phyloP scores from a whole-genome alignment of 2,329 filamentous ascomycete species.

The Colletotrichum sidae region DNA sequence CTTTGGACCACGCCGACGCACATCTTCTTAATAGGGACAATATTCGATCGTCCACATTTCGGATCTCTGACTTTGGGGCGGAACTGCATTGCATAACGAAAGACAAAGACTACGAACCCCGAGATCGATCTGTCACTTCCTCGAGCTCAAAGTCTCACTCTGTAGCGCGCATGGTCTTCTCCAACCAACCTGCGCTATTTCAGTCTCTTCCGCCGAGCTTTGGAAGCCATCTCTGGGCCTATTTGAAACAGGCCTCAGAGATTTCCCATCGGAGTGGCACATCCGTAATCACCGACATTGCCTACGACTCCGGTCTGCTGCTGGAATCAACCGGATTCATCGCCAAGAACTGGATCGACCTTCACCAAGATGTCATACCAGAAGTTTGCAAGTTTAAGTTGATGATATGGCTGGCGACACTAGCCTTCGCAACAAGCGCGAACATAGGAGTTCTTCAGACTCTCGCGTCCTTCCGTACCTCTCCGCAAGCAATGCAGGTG shows the following conservation, averaged over 20 bases:
- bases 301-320: neutral
- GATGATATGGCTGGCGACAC: no score
- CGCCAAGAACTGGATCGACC: no score
- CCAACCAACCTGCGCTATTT: neutral
- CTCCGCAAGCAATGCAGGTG: no score
- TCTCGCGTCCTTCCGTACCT: no score
- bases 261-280: neutral
- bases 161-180: neutral
- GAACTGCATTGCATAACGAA: constrained; percentile 33
- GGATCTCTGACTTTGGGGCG: constrained; percentile 43
- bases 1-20: neutral
- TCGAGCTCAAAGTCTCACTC: neutral
- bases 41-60: constrained; percentile 55
- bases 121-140: neutral
- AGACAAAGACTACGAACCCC: constrained; percentile 35
- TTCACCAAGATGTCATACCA: no score
- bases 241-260: neutral
- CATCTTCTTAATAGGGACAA: constrained; percentile 39
- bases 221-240: neutral
- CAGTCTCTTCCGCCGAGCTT: neutral
- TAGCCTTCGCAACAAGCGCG: no score
- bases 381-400: no score
- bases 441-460: no score
- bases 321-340: neutral
- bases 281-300: neutral